These are phyloP conservation scores for Talaromyces borbonicus DNA, from an alignment of 495 filamentous ascomycete species.

Conservation along the genomic window DNA sequence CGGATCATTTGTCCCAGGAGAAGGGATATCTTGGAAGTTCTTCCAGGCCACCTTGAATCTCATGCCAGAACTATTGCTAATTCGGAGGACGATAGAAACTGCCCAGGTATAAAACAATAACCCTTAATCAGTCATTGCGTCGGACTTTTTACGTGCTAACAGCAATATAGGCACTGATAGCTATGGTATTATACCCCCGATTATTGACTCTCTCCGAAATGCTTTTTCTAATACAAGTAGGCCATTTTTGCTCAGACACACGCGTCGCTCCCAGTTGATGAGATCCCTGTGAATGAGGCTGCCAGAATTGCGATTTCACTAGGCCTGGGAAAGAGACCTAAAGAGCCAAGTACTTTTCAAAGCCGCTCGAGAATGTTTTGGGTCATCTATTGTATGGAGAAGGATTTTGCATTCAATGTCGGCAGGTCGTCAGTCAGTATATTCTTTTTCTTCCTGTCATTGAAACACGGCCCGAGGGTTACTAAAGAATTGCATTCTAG, in stretches of 20 bases:
- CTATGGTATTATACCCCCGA: neutral
- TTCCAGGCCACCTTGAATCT: neutral
- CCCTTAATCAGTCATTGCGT: neutral
- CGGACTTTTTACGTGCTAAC: neutral
- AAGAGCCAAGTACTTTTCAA: neutral
- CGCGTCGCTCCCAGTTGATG: neutral
- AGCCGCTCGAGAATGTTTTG: neutral
- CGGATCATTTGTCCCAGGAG: neutral
- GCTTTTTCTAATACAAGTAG: neutral
- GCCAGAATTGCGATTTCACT: neutral
- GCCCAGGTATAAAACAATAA: neutral
- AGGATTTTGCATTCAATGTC: neutral
- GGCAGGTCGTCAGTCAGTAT: neutral
- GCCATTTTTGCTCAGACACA: neutral
- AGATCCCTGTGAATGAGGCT: neutral
- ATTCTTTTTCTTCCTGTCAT: neutral
- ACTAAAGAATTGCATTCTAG: neutral
- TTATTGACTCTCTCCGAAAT: neutral
- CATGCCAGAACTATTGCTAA: neutral
- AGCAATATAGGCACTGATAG: neutral
- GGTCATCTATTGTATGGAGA: neutral
- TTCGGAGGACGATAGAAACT: neutral
- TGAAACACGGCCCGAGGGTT: neutral
- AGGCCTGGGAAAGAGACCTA: neutral
- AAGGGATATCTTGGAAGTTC: neutral